phyloP scores from a whole-genome alignment of 2,329 filamentous ascomycete genomes.

The Chrysoporthe cubensis region DNA sequence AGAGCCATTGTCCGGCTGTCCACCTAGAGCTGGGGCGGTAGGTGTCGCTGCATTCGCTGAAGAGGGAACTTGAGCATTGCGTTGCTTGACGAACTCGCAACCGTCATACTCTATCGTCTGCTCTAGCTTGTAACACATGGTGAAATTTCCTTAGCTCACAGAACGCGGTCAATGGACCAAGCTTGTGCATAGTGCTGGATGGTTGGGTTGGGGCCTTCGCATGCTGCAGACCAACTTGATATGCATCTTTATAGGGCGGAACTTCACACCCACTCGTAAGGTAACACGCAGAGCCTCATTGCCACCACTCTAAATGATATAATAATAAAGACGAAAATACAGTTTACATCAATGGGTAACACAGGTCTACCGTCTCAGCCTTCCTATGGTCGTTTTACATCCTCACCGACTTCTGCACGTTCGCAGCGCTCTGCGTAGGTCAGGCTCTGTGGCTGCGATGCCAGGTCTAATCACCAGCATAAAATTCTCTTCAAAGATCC shows the following conservation, averaged over 20 bases:
- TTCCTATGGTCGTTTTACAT: not conserved
- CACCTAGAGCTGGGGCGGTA: too few relatives aligned
- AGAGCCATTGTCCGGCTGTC: too few relatives aligned
- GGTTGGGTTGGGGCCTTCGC: not conserved
- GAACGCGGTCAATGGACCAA: not conserved
- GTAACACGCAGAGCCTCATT: not conserved
- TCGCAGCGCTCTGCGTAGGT: not conserved
- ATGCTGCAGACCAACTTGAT: not conserved
- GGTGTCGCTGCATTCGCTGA: too few relatives aligned
- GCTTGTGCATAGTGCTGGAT: not conserved
- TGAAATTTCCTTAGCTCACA: not conserved
- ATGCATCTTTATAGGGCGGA: not conserved
- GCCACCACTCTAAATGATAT: not conserved
- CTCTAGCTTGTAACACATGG: not conserved
- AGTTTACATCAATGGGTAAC: not conserved
- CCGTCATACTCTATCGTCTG: too few relatives aligned
- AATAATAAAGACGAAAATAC: not conserved
- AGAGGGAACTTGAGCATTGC: too few relatives aligned
- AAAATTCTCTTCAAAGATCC: not conserved
- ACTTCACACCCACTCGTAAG: not conserved
- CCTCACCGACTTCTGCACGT: not conserved
- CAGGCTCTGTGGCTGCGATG: not conserved
- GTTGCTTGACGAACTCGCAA: too few relatives aligned
- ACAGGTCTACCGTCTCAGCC: not conserved
- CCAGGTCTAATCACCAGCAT: not conserved